These are phyloP conservation scores for Talaromyces sp. DNA, from an alignment of 2,329 filamentous ascomycete species.

Conservation along the genomic window DNA sequence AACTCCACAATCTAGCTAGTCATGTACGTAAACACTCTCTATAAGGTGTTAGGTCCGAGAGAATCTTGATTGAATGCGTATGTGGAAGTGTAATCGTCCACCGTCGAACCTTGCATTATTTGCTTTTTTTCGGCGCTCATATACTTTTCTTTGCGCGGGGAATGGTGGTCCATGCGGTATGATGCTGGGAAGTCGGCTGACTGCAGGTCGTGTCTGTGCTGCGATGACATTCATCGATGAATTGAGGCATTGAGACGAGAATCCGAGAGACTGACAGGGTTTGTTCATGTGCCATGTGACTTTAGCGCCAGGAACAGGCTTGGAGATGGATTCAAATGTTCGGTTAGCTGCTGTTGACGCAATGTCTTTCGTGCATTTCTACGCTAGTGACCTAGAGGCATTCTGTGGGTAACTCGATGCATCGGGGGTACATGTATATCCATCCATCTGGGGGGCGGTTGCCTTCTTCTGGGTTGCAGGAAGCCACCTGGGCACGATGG, in stretches of 20 bases:
- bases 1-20: background rate
- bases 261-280: background rate
- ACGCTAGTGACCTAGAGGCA: too few species aligned
- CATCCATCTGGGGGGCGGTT: background rate
- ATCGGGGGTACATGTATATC: background rate
- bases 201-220: constrained; percentile 43
- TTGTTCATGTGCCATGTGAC: background rate
- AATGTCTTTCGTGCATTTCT: background rate
- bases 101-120: constrained; percentile 15
- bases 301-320: background rate
- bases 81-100: constrained; percentile 3
- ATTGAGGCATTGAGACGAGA: too few species aligned
- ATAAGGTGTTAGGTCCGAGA: background rate
- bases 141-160: constrained; percentile 4
- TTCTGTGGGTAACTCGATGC: background rate
- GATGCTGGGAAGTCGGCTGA: constrained; percentile 27
- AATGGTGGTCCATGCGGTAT: constrained; percentile 17
- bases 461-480: background rate
- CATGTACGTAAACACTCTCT: background rate
- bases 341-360: constrained; percentile 4
- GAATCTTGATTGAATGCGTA: background rate
- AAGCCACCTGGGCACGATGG: background rate
- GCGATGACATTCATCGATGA: constrained; percentile 31
- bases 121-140: background rate
- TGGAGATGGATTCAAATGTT: background rate